Evolutionary conservation across 306 rosid genomes (phyloP), one percentile per base, ranked within the genome.

Genomic region (Senna tora): DNA sequence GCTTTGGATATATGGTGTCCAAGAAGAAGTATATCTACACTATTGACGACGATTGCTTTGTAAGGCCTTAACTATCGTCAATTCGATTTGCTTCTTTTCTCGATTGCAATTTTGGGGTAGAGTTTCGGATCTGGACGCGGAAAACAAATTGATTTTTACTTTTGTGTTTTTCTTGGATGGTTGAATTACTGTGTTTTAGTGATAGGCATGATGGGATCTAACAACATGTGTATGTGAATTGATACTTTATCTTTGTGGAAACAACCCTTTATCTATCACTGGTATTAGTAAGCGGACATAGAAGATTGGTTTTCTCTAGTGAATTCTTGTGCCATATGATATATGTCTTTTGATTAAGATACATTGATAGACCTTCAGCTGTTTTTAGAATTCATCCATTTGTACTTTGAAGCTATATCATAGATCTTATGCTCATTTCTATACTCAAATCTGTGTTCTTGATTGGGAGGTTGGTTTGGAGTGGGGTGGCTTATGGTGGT

Each of bases 11-110:
- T 80, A 25, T 25, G 30, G 30, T 25, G 30, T 25, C 30, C 30
- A 25, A 25, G 30, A 25, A 25, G 30, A 25, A 6, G 91, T 91
- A 92, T 77, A 74, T 89, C 87, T 92, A 76, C 84, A 92, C 96
- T 32, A 92, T 92, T 39, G 97, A 92, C 25, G 97, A 92, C 54
- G 97, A 92, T 25, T 89, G 97, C 90, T 89, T 92, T 64, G 97
- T 92, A 46, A 80, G 93, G 79, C 11, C 46, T 10, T 7, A 13
- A 19, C 17, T 10, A 11, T 47, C 7, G 3, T 47, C 7, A 5
- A 51, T 10, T 25, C 30, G 3, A 25, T 3, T 38, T 16, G 10
- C 25, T 12, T 66, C 14, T 77, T 20, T 7, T 9, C 21, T n/a
- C 32, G 16, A 16, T 19, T 50, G 39, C n/a, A 2, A 14, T 33